phyloP scores from a whole-genome alignment of 1,284 basidiomycete genomes.

The Ustilago tritici region DNA sequence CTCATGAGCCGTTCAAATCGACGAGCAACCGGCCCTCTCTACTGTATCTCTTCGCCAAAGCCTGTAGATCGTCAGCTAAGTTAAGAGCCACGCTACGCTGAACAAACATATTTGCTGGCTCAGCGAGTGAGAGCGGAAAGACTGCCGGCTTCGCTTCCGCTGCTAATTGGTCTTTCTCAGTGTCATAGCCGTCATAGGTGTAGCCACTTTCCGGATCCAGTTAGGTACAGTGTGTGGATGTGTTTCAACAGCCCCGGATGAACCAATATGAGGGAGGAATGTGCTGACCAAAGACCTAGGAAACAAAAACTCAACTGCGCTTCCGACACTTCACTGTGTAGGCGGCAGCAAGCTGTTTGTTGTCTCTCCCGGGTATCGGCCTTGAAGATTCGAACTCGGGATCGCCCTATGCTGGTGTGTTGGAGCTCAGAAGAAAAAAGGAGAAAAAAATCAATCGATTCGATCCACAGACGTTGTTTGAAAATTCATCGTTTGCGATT shows the following conservation, averaged over 20 bases:
- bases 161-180: not conserved
- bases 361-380: slow-evolving; percentile 4
- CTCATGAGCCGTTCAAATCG: not conserved
- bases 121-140: not conserved
- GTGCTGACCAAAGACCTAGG: slow-evolving; percentile 2
- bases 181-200: slow-evolving; percentile 1
- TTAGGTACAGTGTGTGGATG: not conserved
- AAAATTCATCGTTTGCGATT: slow-evolving; percentile 12
- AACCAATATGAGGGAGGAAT: not conserved
- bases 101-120: not conserved
- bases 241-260: not conserved
- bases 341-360: not conserved
- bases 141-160: slow-evolving; percentile 1
- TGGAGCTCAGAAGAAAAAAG: not conserved
- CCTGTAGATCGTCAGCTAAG: slow-evolving; percentile 1
- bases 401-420: slow-evolving; percentile 1
- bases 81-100: not conserved
- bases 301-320: not conserved
- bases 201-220: not conserved
- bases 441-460: slow-evolving; percentile 3
- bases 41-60: not conserved
- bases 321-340: not conserved
- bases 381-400: slow-evolving; percentile 1
- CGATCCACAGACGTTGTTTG: not conserved
- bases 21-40: not conserved